These are phyloP conservation scores for Ophiostoma quercus DNA, from an alignment of 2,329 filamentous ascomycete genomes.

Conservation along the genomic window DNA sequence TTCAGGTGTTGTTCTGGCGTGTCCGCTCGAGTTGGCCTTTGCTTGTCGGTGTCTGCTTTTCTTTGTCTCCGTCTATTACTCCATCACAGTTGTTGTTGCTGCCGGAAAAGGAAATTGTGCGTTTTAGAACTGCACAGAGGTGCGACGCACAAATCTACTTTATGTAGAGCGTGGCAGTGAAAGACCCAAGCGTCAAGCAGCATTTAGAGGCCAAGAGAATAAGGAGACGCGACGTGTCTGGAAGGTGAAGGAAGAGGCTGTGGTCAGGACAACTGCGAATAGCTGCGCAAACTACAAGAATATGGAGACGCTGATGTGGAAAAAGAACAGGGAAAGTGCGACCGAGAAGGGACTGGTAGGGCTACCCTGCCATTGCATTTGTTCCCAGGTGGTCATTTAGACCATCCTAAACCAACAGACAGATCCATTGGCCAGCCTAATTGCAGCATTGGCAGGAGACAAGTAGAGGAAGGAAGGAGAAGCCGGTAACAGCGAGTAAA, in stretches of 20 bases:
- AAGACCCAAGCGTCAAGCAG: background rate
- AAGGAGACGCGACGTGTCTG: background rate
- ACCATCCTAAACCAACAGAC: background rate
- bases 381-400: background rate
- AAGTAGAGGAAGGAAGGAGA: background rate
- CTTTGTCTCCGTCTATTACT: background rate
- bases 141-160: background rate
- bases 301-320: background rate
- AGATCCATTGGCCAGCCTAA: background rate
- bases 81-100: background rate
- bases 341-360: background rate
- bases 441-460: background rate
- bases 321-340: background rate
- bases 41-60: background rate
- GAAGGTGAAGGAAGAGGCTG: slow-evolving; percentile 1
- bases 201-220: background rate
- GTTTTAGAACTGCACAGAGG: background rate
- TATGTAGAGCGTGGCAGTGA: background rate
- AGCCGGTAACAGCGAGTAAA: background rate
- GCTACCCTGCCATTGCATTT: background rate
- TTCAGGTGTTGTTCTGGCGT: background rate
- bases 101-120: slow-evolving; percentile 7
- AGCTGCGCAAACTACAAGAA: background rate
- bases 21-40: background rate
- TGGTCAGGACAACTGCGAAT: background rate